phyloP scores from a whole-genome alignment of 2,329 filamentous ascomycete genomes.

The Sarocladiaceae sp. region DNA sequence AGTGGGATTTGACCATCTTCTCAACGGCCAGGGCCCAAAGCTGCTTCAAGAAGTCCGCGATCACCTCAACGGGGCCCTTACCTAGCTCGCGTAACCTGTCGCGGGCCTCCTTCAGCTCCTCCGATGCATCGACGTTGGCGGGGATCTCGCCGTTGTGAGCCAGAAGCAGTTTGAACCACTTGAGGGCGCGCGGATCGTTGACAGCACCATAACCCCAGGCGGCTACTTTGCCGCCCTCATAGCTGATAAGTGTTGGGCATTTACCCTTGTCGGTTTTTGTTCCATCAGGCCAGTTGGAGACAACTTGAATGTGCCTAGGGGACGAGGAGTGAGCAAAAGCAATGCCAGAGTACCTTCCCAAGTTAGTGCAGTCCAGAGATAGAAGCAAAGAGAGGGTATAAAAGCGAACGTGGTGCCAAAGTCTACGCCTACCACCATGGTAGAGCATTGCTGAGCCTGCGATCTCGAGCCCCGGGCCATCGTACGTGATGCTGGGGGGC shows the following conservation, averaged over 20 bases:
- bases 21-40: constrained; percentile 19
- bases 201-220: constrained; percentile 18
- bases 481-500: not conserved
- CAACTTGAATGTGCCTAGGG: constrained; percentile 14
- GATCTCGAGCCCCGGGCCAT: not conserved
- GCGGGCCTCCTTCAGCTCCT: constrained; percentile 11
- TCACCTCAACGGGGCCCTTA: constrained; percentile 18
- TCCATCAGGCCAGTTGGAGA: constrained; percentile 15
- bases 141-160: constrained; percentile 19
- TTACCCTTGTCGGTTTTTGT: constrained; percentile 17
- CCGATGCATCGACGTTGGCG: constrained; percentile 12
- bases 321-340: constrained; percentile 20
- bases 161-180: constrained; percentile 28
- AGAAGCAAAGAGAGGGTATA: not conserved
- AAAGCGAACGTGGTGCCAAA: constrained; percentile 30
- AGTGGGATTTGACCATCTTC: not conserved
- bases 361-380: no score
- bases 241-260: constrained; percentile 15
- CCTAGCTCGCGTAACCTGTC: not conserved
- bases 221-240: not conserved
- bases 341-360: constrained; percentile 24
- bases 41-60: constrained; percentile 18
- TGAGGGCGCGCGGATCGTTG: constrained; percentile 13
- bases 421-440: constrained; percentile 27
- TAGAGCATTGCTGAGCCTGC: not conserved